phyloP scores from a whole-genome alignment of 2,329 filamentous ascomycete genomes.

The Aureobasidium sp. region DNA sequence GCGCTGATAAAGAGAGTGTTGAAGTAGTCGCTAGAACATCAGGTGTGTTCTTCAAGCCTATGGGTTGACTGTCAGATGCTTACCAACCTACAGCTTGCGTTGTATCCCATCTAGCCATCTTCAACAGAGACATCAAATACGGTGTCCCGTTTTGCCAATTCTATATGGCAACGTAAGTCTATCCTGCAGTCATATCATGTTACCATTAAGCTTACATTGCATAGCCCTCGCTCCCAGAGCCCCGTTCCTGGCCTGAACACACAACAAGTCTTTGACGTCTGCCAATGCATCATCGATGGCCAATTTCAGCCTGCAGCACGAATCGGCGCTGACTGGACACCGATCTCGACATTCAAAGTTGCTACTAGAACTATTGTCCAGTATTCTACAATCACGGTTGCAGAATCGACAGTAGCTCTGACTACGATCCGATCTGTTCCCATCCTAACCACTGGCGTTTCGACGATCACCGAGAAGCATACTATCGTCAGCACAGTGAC shows the following conservation, averaged over 20 bases:
- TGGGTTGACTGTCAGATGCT: background rate
- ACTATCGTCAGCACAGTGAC: background rate
- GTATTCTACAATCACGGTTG: background rate
- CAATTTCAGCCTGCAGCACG: background rate
- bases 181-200: background rate
- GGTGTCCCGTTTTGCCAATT: slow-evolving; percentile 1
- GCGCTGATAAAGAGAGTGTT: background rate
- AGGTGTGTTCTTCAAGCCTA: background rate
- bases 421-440: background rate
- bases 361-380: background rate
- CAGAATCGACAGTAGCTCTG: background rate
- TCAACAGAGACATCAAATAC: slow-evolving; percentile 5
- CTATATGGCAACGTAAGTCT: slow-evolving; percentile 20
- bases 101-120: background rate
- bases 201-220: background rate
- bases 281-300: background rate
- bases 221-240: background rate
- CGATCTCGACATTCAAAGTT: background rate
- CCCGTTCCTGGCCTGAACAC: background rate
- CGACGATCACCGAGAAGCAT: background rate
- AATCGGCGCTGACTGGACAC: background rate
- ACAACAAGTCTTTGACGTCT: background rate
- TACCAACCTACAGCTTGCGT: background rate
- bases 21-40: background rate
- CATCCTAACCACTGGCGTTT: background rate